Percentiles rank a stretch among this genome's conserved stretches.
Evolutionary conservation across 495 filamentous ascomycete genomes (phyloP).

Genomic region (Penicillium roqueforti): DNA sequence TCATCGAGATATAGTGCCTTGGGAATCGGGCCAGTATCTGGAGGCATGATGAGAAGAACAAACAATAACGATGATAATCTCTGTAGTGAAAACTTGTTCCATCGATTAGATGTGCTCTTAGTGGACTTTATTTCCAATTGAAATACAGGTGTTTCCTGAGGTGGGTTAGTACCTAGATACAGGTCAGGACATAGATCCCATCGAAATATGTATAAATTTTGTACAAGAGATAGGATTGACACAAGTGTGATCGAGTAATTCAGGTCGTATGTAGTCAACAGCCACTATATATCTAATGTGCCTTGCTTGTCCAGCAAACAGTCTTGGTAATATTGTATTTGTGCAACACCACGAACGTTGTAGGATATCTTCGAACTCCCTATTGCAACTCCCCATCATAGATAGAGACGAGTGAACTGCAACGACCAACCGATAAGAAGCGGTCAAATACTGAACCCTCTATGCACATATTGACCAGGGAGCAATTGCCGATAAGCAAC

Average conservation of each 20-base stretch:
- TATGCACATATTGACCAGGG: slow-evolving; percentile 7
- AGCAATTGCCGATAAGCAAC: slow-evolving; percentile 4
- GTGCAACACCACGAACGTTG: slow-evolving; percentile 3
- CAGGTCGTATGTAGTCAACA: background rate
- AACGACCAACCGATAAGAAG: slow-evolving; percentile 6
- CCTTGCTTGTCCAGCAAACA: background rate
- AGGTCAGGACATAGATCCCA: background rate
- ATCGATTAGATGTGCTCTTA: background rate
- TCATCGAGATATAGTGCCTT: slow-evolving; percentile 2
- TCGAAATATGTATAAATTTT: background rate
- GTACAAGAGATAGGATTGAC: background rate
- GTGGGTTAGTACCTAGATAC: background rate
- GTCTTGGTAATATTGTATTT: background rate
- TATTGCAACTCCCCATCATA: background rate
- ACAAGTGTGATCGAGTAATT: background rate
- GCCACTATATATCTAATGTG: background rate
- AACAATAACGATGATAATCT: background rate
- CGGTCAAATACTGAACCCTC: slow-evolving; percentile 3
- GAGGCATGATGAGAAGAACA: background rate
- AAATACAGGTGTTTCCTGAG: background rate
- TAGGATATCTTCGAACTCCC: background rate
- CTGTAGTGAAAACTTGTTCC: background rate
- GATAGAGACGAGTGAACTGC: slow-evolving; percentile 1
- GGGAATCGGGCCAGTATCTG: slow-evolving; percentile 1
- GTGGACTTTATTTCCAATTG: background rate